Evolutionary conservation across 768 basidiomycete genomes (phyloP).

Genomic region (Boletus eberwhitei): DNA sequence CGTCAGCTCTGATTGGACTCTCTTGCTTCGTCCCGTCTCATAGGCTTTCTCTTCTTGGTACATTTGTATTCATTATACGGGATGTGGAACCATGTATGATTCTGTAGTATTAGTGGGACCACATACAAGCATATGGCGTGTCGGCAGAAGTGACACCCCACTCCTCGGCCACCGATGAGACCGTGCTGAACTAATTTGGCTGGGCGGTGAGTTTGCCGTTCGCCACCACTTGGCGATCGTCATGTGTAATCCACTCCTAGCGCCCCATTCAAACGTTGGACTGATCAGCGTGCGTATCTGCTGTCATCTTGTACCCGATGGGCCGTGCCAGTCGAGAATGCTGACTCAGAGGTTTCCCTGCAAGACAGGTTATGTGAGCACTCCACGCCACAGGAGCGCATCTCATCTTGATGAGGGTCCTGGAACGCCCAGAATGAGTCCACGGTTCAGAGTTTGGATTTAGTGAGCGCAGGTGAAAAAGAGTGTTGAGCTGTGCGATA

Average conservation of each 20-base stretch:
- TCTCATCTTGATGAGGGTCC: too few relatives aligned
- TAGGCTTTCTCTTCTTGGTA: conserved; percentile 21
- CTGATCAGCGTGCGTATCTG: neutral
- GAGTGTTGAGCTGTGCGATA: neutral
- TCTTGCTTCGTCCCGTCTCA: conserved; percentile 1
- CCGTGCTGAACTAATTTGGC: neutral
- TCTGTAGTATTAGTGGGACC: conserved; percentile 4
- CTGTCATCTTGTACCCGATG: conserved; percentile 4
- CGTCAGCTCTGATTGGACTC: conserved; percentile 2
- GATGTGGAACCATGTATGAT: conserved; percentile 21
- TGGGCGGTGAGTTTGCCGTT: neutral
- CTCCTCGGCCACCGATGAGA: neutral
- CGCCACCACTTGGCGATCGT: neutral
- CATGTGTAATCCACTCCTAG: neutral
- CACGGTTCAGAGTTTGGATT: neutral
- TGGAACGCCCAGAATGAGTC: neutral
- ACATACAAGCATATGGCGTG: neutral
- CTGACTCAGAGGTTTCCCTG: conserved; percentile 5
- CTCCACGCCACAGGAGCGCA: conserved; percentile 21
- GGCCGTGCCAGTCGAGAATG: neutral
- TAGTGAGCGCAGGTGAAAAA: neutral
- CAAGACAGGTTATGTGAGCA: conserved; percentile 1
- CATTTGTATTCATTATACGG: conserved; percentile 24
- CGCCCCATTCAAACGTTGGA: neutral
- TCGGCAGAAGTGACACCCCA: neutral